Evolutionary conservation across 2,329 filamentous ascomycete genomes (phyloP).

Genomic region (Penicillium sp.): DNA sequence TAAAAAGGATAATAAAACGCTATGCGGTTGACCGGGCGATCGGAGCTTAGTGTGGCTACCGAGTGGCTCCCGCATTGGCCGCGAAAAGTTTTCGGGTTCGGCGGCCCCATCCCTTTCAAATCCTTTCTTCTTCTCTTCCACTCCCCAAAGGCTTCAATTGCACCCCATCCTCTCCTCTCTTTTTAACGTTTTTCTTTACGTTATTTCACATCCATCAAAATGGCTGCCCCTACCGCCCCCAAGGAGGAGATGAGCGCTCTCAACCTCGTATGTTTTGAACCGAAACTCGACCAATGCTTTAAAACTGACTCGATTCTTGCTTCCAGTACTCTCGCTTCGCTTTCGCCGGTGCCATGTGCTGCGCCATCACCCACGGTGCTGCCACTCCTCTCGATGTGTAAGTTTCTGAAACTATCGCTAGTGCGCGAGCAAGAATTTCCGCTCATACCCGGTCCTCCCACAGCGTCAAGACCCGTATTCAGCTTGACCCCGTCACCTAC

Average conservation of each 20-base stretch:
- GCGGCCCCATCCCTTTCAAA: conserved; percentile 31
- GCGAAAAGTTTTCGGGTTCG: conserved; percentile 36
- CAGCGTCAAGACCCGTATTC: conserved; percentile 93
- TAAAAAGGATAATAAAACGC: neutral
- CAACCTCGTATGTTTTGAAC: conserved; percentile 50
- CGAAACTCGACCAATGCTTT: conserved; percentile 49
- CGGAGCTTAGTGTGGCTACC: conserved; percentile 10
- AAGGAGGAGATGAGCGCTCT: conserved; percentile 61
- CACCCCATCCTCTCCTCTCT: conserved; percentile 15
- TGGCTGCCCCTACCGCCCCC: conserved; percentile 45
- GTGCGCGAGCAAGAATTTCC: neutral
- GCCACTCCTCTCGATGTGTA: conserved; percentile 99
- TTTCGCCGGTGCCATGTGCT: conserved; percentile 96
- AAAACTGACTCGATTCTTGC: neutral
- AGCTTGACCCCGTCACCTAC: conserved; percentile 86
- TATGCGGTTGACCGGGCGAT: conserved; percentile 5
- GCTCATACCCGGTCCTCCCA: conserved; percentile 3
- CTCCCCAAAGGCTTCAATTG: conserved; percentile 17
- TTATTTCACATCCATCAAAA: conserved; percentile 29
- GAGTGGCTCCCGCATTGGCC: conserved; percentile 24
- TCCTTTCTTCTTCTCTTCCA: conserved; percentile 18
- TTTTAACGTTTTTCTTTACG: conserved; percentile 14
- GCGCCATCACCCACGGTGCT: conserved; percentile 93
- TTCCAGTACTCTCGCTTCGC: conserved; percentile 72
- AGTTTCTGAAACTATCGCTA: conserved; percentile 45